Conservation (phyloP, 257 asterid genomes). For the Solanum sitiens region DNA sequence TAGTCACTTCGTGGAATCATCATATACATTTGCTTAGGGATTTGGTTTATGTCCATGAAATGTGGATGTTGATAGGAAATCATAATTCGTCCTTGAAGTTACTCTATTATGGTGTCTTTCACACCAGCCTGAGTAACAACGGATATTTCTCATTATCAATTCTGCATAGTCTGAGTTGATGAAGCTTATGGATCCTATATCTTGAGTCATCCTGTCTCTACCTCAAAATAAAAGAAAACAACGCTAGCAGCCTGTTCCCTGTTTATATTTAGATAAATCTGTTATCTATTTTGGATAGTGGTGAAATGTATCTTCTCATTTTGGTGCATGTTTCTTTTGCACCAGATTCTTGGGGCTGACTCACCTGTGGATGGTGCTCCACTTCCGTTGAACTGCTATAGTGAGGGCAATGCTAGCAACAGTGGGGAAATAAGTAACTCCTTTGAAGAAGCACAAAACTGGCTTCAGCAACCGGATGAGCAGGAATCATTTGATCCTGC, state of each 20-base stretch:
- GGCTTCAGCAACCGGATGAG: slow-evolving; percentile 28
- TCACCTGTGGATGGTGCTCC: slow-evolving; percentile 26
- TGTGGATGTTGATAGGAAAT: neutral
- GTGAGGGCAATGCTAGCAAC: slow-evolving; percentile 4
- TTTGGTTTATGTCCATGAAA: neutral
- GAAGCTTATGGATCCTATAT: neutral
- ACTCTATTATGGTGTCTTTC: neutral
- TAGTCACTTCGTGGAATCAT: neutral
- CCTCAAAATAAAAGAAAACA: neutral
- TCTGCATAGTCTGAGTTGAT: neutral
- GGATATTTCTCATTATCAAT: neutral
- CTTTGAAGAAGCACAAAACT: neutral
- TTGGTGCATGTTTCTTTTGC: neutral
- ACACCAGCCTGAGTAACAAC: neutral
- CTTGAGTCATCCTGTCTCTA: neutral
- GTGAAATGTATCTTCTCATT: neutral
- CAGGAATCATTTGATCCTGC: slow-evolving; percentile 25
- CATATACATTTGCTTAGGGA: neutral
- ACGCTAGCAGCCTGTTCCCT: neutral
- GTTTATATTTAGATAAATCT: neutral
- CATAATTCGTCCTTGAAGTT: neutral
- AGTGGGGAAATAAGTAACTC: slow-evolving; percentile 37
- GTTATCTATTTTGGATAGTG: neutral
- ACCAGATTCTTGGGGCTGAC: slow-evolving; percentile 63
- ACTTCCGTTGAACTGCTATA: slow-evolving; percentile 17